Conservation (phyloP, 2,329 filamentous ascomycete genomes). For the Helminthosporium solani region DNA sequence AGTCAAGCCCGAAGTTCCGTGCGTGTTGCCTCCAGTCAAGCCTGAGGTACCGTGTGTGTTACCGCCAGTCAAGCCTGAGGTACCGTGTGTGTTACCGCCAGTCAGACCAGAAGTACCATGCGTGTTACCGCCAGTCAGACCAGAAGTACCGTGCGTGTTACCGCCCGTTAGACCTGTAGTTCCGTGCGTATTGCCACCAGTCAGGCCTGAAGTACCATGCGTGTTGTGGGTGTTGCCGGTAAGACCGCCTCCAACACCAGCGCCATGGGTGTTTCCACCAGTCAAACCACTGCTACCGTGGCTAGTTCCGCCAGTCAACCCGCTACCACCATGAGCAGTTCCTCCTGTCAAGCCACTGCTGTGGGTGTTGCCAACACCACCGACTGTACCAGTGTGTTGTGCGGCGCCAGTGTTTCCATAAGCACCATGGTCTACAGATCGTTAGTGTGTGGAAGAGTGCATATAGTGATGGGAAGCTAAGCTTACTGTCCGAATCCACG, state of each 20-base stretch:
- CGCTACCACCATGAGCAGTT: background rate
- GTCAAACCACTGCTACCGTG: constrained; percentile 2
- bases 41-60: constrained; percentile 12
- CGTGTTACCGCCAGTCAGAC: constrained; percentile 7
- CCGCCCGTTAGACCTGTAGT: constrained; percentile 2
- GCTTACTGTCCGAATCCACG: constrained; percentile 25
- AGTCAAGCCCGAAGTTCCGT: constrained; percentile 9
- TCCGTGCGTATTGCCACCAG: background rate
- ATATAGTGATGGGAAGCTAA: background rate
- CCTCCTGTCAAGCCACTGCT: too few species aligned
- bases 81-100: constrained; percentile 2
- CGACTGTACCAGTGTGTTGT: background rate
- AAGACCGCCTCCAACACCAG: background rate
- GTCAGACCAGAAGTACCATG: constrained; percentile 9
- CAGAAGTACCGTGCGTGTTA: constrained; percentile 13
- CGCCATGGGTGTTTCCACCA: constrained; percentile 16
- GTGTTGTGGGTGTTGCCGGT: too few species aligned
- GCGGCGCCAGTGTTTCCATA: constrained; percentile 17
- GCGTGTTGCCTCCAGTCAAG: constrained; percentile 5
- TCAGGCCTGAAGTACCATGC: background rate
- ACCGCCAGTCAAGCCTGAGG: constrained; percentile 1
- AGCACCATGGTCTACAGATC: constrained; percentile 10
- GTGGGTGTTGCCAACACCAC: too few species aligned
- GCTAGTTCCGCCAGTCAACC: background rate
- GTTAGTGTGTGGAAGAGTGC: background rate